A percentile compares a stretch with the other conserved stretches of the same genome.
Conservation (phyloP, 495 filamentous ascomycete genomes). For the Amphirosellinia nigrospora region DNA sequence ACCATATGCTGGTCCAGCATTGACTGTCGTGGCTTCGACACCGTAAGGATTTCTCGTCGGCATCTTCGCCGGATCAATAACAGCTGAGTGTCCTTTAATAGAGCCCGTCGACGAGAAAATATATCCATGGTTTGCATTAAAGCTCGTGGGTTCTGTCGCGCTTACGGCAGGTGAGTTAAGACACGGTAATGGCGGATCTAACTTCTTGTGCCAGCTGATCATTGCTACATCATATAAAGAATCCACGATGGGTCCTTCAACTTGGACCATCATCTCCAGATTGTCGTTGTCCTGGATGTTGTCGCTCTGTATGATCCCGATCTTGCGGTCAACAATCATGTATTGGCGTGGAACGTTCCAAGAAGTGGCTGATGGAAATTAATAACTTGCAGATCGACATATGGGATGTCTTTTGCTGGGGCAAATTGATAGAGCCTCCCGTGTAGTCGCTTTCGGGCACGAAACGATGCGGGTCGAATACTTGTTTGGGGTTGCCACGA, state of each 20-base stretch:
- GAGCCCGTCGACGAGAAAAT: conserved; percentile 37
- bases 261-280: conserved; percentile 77
- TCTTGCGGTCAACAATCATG: conserved; percentile 73
- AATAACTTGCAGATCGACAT: conserved; percentile 73
- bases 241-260: conserved; percentile 80
- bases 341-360: conserved; percentile 79
- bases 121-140: conserved; percentile 30
- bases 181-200: conserved; percentile 67
- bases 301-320: conserved; percentile 73
- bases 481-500: conserved; percentile 67
- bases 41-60: conserved; percentile 27
- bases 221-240: conserved; percentile 74
- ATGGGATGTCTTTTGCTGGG: conserved; percentile 67
- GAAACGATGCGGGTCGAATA: conserved; percentile 65
- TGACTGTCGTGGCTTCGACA: conserved; percentile 18
- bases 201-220: conserved; percentile 69
- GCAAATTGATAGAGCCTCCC: conserved; percentile 62
- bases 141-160: conserved; percentile 19
- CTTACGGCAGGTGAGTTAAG: conserved; percentile 56
- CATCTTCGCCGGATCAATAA: conserved; percentile 38
- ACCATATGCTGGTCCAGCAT: not conserved
- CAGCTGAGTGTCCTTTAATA: conserved; percentile 34
- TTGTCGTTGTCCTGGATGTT: conserved; percentile 83
- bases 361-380: conserved; percentile 76
- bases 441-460: conserved; percentile 65